Evolutionary conservation across 352 stramenopile species (phyloP).

Genomic region (Globisporangium irregulare): DNA sequence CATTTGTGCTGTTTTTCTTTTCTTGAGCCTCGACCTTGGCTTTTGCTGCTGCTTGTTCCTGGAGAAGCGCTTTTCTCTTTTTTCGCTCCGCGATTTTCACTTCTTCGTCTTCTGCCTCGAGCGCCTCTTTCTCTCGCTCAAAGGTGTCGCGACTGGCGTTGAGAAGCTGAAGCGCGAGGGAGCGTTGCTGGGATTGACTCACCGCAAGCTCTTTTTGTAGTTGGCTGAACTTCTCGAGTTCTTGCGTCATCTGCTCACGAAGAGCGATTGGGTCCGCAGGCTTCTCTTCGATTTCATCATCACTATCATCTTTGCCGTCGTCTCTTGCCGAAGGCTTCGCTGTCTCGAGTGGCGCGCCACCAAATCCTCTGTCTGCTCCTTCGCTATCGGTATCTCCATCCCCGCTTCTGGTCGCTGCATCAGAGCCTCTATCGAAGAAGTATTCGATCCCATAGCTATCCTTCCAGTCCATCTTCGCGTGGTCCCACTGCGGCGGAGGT

Average conservation of each 20-base stretch:
- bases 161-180: slow-evolving; percentile 56
- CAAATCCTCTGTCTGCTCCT: neutral
- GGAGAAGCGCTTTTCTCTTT: slow-evolving; percentile 36
- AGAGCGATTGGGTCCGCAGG: slow-evolving; percentile 41
- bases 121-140: slow-evolving; percentile 44
- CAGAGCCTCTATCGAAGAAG: slow-evolving; percentile 28
- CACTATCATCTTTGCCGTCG: slow-evolving; percentile 10
- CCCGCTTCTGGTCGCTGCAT: neutral
- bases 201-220: slow-evolving; percentile 36
- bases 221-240: slow-evolving; percentile 25
- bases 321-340: neutral
- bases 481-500: slow-evolving; percentile 51
- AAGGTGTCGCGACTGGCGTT: slow-evolving; percentile 58
- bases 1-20: slow-evolving; percentile 26
- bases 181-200: slow-evolving; percentile 35
- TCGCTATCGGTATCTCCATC: slow-evolving; percentile 4
- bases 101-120: slow-evolving; percentile 44
- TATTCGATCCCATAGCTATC: slow-evolving; percentile 41
- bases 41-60: slow-evolving; percentile 49
- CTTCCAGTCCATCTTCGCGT: slow-evolving; percentile 55
- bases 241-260: slow-evolving; percentile 41
- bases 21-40: slow-evolving; percentile 40
- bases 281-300: slow-evolving; percentile 22
- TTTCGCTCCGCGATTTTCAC: slow-evolving; percentile 47
- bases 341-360: neutral